Evolutionary conservation across 257 asterid genomes (phyloP), one percentile per base, ranked within the genome.

Genomic region (Lycium barbarum): DNA sequence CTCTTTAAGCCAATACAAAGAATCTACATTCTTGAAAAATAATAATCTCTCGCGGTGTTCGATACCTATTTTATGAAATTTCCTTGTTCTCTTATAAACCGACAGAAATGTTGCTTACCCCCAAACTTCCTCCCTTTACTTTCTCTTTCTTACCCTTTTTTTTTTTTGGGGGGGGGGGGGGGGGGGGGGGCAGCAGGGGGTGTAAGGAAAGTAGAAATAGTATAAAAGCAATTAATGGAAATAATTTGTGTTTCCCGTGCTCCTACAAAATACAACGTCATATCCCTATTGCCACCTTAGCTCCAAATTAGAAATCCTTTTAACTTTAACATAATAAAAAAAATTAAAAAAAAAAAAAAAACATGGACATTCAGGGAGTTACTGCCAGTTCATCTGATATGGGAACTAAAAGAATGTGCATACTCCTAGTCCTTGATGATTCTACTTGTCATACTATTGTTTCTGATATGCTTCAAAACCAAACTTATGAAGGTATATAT

Each of bases 401-500:
- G 81, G 89, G 72, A 87, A 88, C 85, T 45, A 84, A 86, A 89
- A 86, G 83, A 63, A 85, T 89, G 18, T 93, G 96, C 81, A 63
- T 95, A 82, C 86, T 93, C 62, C 86, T 91, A 59, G 90, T 85
- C 85, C 87, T 86, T 62, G 93, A 89, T 70, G 94, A 93, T 83
- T 72, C 62, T 59, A 83, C 86, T 38, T 90, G 92, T 86, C 86
- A 73, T 18, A 88, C 82, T 51, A 86, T 91, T 38, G 92, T 89
- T 43, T 18, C 85, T 6, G 84, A 91, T 86, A 86, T 95, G 92
- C 95, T 92, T 83, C 88, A 80, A 36, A 83, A 36, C 76, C 88
- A 91, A 87, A 84, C 79, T 79, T 81, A 91, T 86, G 85, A 91
- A 93, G 98, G 98, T 95, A 90, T 22, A 2, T 45, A 26, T 40